These are phyloP conservation scores for Crithidia fasciculata DNA, from an alignment of 208 protist species.

Conservation along the genomic window DNA sequence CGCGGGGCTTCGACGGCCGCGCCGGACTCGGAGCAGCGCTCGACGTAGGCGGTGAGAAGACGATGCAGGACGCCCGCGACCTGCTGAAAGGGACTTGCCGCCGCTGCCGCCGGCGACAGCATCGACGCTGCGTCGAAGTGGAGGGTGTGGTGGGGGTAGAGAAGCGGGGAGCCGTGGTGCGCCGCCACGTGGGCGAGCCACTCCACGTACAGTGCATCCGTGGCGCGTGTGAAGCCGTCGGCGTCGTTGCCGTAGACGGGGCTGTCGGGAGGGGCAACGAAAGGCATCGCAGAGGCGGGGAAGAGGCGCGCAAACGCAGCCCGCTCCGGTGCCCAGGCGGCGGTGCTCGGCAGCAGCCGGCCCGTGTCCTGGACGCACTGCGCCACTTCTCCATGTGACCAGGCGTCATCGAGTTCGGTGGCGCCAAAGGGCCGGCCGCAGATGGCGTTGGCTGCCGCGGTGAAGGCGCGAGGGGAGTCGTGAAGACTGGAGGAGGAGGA, in stretches of 20 bases:
- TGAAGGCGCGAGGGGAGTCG: constrained; percentile 6
- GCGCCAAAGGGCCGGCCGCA: constrained; percentile 23
- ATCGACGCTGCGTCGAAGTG: not conserved
- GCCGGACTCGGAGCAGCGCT: constrained; percentile 11
- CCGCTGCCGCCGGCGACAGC: not conserved
- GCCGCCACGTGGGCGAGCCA: constrained; percentile 38
- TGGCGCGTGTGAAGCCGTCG: not conserved
- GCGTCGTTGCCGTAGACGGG: not conserved
- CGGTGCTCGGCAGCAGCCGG: constrained; percentile 4
- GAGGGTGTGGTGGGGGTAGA: constrained; percentile 53
- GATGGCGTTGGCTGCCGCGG: constrained; percentile 30
- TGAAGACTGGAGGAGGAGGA: not conserved
- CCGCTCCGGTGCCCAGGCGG: constrained; percentile 16
- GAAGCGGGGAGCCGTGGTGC: constrained; percentile 22
- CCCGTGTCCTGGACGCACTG: not conserved
- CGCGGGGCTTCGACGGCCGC: not conserved
- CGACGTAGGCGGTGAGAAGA: constrained; percentile 21
- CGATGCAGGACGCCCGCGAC: constrained; percentile 20
- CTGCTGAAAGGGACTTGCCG: not conserved
- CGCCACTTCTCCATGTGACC: constrained; percentile 2
- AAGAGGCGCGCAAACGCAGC: constrained; percentile 11
- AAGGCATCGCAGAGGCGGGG: not conserved
- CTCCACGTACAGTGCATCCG: constrained; percentile 14
- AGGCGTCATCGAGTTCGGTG: constrained; percentile 2
- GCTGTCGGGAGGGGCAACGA: not conserved